phyloP scores from a whole-genome alignment of 257 asterid species.

The Haberlea rhodopensis region DNA sequence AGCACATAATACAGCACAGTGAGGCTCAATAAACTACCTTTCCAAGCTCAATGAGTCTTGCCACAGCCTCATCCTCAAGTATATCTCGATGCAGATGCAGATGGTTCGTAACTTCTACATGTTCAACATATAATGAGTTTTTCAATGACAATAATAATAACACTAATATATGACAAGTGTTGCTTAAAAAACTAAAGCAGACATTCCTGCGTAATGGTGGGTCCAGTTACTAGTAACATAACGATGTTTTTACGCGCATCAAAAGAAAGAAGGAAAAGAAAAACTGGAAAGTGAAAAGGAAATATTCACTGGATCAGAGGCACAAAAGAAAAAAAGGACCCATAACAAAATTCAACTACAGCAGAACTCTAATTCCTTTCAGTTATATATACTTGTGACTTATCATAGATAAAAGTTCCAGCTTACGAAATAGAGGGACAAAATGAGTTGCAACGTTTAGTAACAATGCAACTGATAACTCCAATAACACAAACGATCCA shows the following conservation, averaged over 20 bases:
- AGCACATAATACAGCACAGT: slow-evolving; percentile 18
- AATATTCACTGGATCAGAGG: too few relatives aligned
- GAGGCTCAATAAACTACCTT: slow-evolving; percentile 47
- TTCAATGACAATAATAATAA: too few relatives aligned
- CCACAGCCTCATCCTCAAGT: slow-evolving; percentile 75
- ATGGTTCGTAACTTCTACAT: slow-evolving; percentile 32
- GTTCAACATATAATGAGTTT: slow-evolving; percentile 39
- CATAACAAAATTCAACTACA: background rate
- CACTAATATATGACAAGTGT: background rate
- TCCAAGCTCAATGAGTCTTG: slow-evolving; percentile 77
- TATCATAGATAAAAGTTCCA: background rate
- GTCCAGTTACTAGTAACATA: background rate
- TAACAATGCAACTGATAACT: too few relatives aligned
- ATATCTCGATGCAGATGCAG: slow-evolving; percentile 53
- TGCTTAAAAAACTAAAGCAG: background rate
- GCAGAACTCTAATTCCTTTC: background rate
- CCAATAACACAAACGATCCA: too few relatives aligned
- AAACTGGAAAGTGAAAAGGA: too few relatives aligned
- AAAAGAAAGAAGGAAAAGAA: too few relatives aligned
- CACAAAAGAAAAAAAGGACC: background rate
- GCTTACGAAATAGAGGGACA: background rate
- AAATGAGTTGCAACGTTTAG: too few relatives aligned
- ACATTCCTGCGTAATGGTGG: background rate
- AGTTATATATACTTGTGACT: background rate
- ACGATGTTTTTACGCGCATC: background rate